Evolutionary conservation across 306 rosid species (phyloP), one percentile per base, ranked within the genome.

Genomic region (Dryas octopetala): DNA sequence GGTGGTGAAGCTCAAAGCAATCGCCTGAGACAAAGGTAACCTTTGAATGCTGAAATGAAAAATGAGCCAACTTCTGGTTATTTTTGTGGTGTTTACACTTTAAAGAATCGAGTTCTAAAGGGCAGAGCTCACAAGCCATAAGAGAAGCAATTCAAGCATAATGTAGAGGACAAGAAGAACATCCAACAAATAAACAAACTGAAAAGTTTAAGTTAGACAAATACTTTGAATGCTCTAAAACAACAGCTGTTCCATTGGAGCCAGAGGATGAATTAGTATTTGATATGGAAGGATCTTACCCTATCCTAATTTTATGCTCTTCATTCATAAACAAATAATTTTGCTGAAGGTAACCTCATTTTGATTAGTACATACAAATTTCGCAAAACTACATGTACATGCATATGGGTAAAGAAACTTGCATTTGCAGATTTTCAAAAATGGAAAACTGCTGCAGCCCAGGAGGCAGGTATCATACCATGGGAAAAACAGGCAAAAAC

Each of bases 1-100:
- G 81, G 90, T 85, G 26, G 89, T 87, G 55, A 88, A 85, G 80
- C 90, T 87, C 76, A 88, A 74, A 76, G 88, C 87, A 84, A 80
- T 48, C 78, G 96, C 91, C 86, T 90, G 89, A 85, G 90, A 70
- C 38, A 81, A 85, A 75, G 93, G 89, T 79, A 92, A 73, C 81
- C 82, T 85, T 68, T 85, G 93, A 84, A 85, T 85, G 92, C 97
- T 92, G 97, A 82, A 90, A 80, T 9, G 53, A 73, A 43, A 59
- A 76, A 75, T 19, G 40, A 60, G 74, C 3, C 73, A 40, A 63
- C 16, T 59, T 78, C 11, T 15, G 47, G 78, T 85, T 62, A 78
- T 54, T 55, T 77, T 57, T 53, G 66, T 48, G 65, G 66, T 57
- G 57, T 38, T 46, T 73, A 23, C 57, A 45, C 51, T 48, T 9